A percentile compares a stretch with the other conserved stretches of the same genome.
Evolutionary conservation across 2,329 filamentous ascomycete genomes (phyloP).

Genomic region (Emericellopsis cladophorae): DNA sequence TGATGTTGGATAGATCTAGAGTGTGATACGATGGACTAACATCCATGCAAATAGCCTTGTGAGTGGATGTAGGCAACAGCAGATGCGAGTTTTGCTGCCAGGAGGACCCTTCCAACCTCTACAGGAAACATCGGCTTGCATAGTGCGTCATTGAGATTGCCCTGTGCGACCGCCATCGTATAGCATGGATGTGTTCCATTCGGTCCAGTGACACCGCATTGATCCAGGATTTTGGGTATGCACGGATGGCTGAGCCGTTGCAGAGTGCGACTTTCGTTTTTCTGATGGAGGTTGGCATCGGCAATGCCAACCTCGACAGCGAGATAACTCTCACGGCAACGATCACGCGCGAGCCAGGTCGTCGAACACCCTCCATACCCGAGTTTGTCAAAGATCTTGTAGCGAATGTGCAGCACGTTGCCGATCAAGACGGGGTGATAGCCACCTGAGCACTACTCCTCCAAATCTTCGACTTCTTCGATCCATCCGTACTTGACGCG

Average conservation of each 20-base stretch:
- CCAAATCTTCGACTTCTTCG: slow-evolving; percentile 8
- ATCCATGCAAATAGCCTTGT: slow-evolving; percentile 10
- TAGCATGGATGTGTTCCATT: slow-evolving; percentile 17
- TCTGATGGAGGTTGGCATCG: too few species aligned
- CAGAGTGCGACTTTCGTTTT: too few species aligned
- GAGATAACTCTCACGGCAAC: neutral
- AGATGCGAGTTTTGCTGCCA: slow-evolving; percentile 11
- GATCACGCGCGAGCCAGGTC: slow-evolving; percentile 26
- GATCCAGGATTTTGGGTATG: slow-evolving; percentile 9
- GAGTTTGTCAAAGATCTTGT: slow-evolving; percentile 25
- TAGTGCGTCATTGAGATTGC: slow-evolving; percentile 7
- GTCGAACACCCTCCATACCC: slow-evolving; percentile 27
- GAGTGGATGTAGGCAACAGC: slow-evolving; percentile 16
- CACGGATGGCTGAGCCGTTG: too few species aligned
- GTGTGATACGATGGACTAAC: too few species aligned
- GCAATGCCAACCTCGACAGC: neutral
- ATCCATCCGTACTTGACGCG: slow-evolving; percentile 4
- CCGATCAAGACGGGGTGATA: slow-evolving; percentile 26
- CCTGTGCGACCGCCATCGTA: slow-evolving; percentile 7
- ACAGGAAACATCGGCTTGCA: slow-evolving; percentile 8
- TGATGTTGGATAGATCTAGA: too few species aligned
- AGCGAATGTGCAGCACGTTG: slow-evolving; percentile 22
- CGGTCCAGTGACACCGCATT: slow-evolving; percentile 15
- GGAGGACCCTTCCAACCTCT: slow-evolving; percentile 9
- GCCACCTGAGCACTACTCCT: slow-evolving; percentile 19